Percentiles rank a stretch among this genome's conserved stretches.
These are phyloP conservation scores for Haberlea rhodopensis DNA, from an alignment of 257 asterid species.

Conservation along the genomic window DNA sequence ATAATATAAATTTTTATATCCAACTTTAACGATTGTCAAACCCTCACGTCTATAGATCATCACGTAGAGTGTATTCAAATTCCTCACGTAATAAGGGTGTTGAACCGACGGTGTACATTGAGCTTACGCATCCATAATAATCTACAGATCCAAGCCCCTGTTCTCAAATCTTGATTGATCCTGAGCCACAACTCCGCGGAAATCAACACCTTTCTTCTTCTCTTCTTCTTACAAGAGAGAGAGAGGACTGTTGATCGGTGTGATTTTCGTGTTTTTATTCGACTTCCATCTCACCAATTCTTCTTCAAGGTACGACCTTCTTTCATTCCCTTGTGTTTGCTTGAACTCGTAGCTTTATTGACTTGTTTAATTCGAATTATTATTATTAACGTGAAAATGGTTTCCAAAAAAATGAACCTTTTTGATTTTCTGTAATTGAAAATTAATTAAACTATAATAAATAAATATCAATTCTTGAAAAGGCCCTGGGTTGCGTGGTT, in stretches of 20 bases:
- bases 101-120: background rate
- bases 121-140: too few relatives aligned
- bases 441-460: background rate
- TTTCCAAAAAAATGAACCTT: conserved; percentile 22
- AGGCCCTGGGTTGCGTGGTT: background rate
- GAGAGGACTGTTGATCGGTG: background rate
- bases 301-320: background rate
- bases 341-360: background rate
- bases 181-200: too few relatives aligned
- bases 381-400: background rate
- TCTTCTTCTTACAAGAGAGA: too few relatives aligned
- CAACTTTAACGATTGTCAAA: too few relatives aligned
- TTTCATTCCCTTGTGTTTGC: background rate
- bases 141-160: background rate
- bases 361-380: background rate
- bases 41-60: background rate
- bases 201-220: too few relatives aligned
- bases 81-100: background rate
- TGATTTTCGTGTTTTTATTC: background rate
- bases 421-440: background rate
- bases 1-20: too few relatives aligned
- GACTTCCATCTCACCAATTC: background rate
- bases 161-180: background rate
- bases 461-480: background rate
- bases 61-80: background rate